These are phyloP conservation scores for Naganishia albida DNA, from an alignment of 1,284 basidiomycete genomes.

Conservation along the genomic window DNA sequence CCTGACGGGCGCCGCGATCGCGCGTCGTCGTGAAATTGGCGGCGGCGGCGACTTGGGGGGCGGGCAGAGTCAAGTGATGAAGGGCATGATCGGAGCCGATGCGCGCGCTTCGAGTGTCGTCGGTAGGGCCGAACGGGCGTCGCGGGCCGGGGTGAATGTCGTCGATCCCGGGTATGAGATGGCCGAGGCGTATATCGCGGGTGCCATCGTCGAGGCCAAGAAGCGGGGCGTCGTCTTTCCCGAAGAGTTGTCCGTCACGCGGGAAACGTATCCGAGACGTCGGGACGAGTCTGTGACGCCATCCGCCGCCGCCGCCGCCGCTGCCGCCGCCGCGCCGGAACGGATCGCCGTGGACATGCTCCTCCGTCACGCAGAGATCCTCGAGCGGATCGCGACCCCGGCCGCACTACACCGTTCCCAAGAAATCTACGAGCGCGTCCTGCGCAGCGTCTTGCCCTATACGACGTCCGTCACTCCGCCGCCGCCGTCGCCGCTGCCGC, in stretches of 20 bases:
- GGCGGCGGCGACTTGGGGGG: not conserved
- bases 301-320: not conserved
- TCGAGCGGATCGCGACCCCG: constrained; percentile 67
- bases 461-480: not conserved
- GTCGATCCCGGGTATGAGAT: constrained; percentile 50
- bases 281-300: too few species aligned
- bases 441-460: constrained; percentile 35
- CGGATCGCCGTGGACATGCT: constrained; percentile 63
- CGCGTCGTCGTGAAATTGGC: too few species aligned
- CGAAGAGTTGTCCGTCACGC: constrained; percentile 36
- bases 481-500: not conserved
- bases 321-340: constrained; percentile 37
- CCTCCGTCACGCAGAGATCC: constrained; percentile 63
- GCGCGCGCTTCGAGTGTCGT: not conserved
- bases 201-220: constrained; percentile 42
- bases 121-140: not conserved
- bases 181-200: constrained; percentile 49
- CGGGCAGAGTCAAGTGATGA: constrained; percentile 38
- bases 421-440: constrained; percentile 64
- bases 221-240: constrained; percentile 47
- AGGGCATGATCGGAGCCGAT: constrained; percentile 41
- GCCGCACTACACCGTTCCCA: constrained; percentile 64
- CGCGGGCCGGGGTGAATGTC: constrained; percentile 31
- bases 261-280: constrained; percentile 34
- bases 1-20: constrained; percentile 42